A percentile compares a stretch with the other conserved stretches of the same genome.
These are phyloP conservation scores for Tulasnella sp. DNA, from an alignment of 768 basidiomycete genomes.

Conservation along the genomic window DNA sequence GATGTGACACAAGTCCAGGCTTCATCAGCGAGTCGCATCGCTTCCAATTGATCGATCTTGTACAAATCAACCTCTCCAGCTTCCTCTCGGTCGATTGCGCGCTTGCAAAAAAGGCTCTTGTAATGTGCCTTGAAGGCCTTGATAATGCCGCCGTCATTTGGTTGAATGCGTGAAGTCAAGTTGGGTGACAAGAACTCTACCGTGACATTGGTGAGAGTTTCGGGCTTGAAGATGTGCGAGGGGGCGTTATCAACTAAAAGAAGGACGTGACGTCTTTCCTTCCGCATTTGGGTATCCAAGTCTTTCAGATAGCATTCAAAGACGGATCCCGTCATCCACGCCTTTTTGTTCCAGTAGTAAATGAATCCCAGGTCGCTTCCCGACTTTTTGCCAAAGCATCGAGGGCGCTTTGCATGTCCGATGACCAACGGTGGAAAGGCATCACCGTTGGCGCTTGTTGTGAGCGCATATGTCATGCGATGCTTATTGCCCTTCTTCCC, in stretches of 20 bases:
- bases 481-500: neutral
- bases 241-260: neutral
- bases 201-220: neutral
- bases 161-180: constrained; percentile 11
- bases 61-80: constrained; percentile 23
- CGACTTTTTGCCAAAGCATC: neutral
- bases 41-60: constrained; percentile 30
- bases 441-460: neutral
- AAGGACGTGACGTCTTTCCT: neutral
- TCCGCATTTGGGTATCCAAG: neutral
- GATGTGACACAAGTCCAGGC: constrained; percentile 28
- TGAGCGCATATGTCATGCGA: neutral
- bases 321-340: constrained; percentile 6
- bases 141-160: constrained; percentile 17
- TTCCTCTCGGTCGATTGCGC: constrained; percentile 22
- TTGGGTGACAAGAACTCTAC: neutral
- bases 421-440: neutral
- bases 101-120: constrained; percentile 20
- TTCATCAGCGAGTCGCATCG: constrained; percentile 26
- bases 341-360: constrained; percentile 6
- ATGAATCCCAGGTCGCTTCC: neutral
- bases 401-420: neutral
- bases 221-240: neutral
- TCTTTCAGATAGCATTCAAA: neutral
- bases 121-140: constrained; percentile 25